Evolutionary conservation across 2,329 filamentous ascomycete genomes (phyloP).

Genomic region (Colletotrichum sublineola): DNA sequence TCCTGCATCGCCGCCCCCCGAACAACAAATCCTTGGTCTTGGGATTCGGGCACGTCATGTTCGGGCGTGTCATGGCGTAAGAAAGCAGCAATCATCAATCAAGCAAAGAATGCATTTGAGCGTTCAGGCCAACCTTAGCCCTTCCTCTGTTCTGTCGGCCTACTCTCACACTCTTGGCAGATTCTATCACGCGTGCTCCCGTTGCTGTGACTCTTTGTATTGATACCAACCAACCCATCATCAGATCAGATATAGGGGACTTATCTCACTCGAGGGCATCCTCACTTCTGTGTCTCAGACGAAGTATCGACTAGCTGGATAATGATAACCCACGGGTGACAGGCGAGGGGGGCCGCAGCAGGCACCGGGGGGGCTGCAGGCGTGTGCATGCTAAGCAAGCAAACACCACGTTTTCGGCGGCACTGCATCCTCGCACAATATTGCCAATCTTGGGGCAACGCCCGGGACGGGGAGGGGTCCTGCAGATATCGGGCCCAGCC

Average conservation of each 20-base stretch:
- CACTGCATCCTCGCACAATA: slow-evolving; percentile 2
- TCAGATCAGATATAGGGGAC: too few species aligned
- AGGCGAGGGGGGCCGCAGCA: too few species aligned
- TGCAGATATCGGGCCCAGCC: background rate
- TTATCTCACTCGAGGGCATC: background rate
- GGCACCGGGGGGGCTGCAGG: background rate
- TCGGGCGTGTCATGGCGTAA: background rate
- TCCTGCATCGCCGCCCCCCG: slow-evolving; percentile 20
- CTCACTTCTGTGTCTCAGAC: background rate
- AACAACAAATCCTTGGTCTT: background rate
- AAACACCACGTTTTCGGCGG: slow-evolving; percentile 24
- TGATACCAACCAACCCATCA: too few species aligned
- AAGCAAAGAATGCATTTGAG: background rate
- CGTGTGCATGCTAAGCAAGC: slow-evolving; percentile 9
- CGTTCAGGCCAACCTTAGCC: background rate
- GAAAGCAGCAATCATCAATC: too few species aligned
- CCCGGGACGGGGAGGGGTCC: background rate
- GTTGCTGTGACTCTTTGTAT: background rate
- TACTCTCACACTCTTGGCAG: background rate
- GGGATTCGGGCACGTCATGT: background rate
- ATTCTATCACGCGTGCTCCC: background rate
- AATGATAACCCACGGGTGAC: background rate
- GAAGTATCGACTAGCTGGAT: background rate
- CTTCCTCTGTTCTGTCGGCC: background rate
- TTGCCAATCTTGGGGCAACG: slow-evolving; percentile 11